Base-by-base conservation (phyloP, 108 stramenopile species). In the Cyclotella distinguenda region DNA sequence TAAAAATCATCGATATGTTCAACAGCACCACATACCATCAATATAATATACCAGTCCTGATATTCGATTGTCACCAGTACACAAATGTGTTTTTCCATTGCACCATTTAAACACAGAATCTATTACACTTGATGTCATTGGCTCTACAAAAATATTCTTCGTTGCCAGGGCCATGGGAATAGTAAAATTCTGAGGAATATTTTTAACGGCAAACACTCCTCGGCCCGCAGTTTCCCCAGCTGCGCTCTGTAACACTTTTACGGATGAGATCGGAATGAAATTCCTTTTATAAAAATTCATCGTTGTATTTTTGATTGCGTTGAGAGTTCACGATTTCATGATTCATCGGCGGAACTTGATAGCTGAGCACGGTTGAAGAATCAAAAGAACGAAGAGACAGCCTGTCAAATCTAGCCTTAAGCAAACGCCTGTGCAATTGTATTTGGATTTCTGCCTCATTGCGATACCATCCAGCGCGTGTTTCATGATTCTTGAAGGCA, bases 371-470 rank as follows among this genome's bases (percentile, higher is more conserved):
- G 0, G 40, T 47, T 8, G 74, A 28, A 4, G 59, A 34, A 62
- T 75, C 74, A 45, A 75, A 52, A 42, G 53, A 68, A 12, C 19
- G 43, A 5, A 75, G 60, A 12, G 58, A 13, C n/a, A 50, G 35
- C 34, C 59, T 26, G 25, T 31, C 47, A 25, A 57, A 66, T 40
- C 39, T 68, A 23, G 64, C 66, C 1, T 27, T 25, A 32, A 33
- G 23, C n/a, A 72, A 19, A 10, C 72, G 67, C 39, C 35, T 21
- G n/a, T 46, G 74, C 28, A 68, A 16, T 22, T 75, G 32, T 18
- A 75, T 33, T 1, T 68, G 65, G 16, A 68, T 68, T 26, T 62
- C 60, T 6, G 69, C 68, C 35, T 39, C 30, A 44, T 63, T 58
- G 16, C 19, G 25, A 30, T 75, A 75, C 74, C 74, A 75, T 16